Conservation (phyloP, 306 rosid species). For the Malus fusca region DNA sequence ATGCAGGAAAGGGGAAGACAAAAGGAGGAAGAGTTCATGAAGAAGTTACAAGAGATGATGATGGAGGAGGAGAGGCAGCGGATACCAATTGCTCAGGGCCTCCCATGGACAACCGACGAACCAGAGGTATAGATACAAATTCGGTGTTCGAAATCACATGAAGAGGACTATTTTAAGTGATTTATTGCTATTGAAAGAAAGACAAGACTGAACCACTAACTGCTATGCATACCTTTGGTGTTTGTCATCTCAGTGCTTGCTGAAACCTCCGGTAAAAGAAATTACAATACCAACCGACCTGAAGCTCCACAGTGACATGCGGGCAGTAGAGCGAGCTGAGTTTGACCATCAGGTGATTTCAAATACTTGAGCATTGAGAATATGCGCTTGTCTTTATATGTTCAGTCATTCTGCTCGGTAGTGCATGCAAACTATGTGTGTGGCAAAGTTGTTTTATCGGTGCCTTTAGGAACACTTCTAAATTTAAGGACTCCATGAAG, state of each 20-base stretch:
- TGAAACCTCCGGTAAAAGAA: constrained; percentile 73
- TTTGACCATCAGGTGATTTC: constrained; percentile 73
- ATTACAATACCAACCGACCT: constrained; percentile 62
- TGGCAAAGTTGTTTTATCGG: too few relatives aligned
- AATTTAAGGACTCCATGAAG: background rate
- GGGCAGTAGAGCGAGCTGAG: constrained; percentile 76
- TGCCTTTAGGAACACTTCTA: too few relatives aligned
- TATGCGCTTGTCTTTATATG: background rate
- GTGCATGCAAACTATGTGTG: background rate
- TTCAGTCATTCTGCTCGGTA: background rate
- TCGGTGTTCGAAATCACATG: background rate
- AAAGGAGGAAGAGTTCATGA: constrained; percentile 75
- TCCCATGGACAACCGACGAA: constrained; percentile 96
- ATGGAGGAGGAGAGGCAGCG: constrained; percentile 67
- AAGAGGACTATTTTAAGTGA: background rate
- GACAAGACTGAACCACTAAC: background rate
- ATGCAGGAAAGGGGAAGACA: constrained; percentile 78
- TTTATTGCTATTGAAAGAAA: background rate
- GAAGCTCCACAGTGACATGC: constrained; percentile 58
- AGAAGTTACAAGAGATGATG: constrained; percentile 63
- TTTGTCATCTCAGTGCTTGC: constrained; percentile 47
- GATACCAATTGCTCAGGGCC: constrained; percentile 88
- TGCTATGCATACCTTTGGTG: constrained; percentile 13
- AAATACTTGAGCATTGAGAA: background rate
- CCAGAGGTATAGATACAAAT: constrained; percentile 48